Evolutionary conservation across 2,329 filamentous ascomycete genomes (phyloP).

Genomic region (Exophiala phaeomuriformis): DNA sequence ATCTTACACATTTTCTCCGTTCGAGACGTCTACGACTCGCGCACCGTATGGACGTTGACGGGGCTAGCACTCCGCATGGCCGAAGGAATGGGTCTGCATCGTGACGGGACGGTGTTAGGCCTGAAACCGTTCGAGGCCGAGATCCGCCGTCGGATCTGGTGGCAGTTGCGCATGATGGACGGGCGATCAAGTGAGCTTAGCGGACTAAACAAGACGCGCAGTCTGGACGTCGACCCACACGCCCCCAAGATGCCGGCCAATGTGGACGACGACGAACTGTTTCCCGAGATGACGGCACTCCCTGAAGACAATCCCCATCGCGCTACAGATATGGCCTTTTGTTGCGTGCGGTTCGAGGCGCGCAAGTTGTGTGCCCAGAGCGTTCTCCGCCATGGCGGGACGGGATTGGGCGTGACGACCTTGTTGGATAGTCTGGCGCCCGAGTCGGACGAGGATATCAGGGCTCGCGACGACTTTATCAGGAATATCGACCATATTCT

Average conservation of each 20-base stretch:
- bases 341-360: no score
- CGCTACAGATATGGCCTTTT: no score
- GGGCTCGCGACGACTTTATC: no score
- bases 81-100: slow-evolving; percentile 20
- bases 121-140: slow-evolving; percentile 20
- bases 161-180: slow-evolving; percentile 19
- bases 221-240: slow-evolving; percentile 1
- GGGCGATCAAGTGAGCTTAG: slow-evolving; percentile 9
- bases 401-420: no score
- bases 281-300: slow-evolving; percentile 4
- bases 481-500: no score
- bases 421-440: no score
- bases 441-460: no score
- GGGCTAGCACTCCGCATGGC: slow-evolving; percentile 21
- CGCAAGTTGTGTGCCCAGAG: no score
- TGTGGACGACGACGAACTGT: slow-evolving; percentile 12
- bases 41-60: slow-evolving; percentile 13
- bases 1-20: not conserved
- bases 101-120: slow-evolving; percentile 12
- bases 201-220: slow-evolving; percentile 5
- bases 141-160: slow-evolving; percentile 22
- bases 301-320: not conserved
- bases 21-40: not conserved
- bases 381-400: no score
- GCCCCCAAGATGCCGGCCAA: slow-evolving; percentile 9